Evolutionary conservation across 192 early-diverging fungal species (phyloP).

Genomic region (Coemansia nantahalensis): DNA sequence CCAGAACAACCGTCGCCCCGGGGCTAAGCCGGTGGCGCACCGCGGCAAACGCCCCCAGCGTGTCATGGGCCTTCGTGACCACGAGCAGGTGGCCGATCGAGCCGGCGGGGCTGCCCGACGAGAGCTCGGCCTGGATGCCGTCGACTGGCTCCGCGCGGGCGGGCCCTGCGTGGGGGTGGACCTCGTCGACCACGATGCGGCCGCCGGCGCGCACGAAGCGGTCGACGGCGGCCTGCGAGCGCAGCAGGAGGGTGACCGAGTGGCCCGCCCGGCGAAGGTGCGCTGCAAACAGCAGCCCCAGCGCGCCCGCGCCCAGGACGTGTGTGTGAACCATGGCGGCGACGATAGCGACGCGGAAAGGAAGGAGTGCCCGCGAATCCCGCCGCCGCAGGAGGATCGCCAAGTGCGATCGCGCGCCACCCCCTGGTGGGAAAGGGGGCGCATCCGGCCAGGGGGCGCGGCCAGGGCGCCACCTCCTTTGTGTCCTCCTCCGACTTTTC

Average conservation of each 20-base stretch:
- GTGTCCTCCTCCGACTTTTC: too few species aligned
- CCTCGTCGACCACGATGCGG: constrained; percentile 29
- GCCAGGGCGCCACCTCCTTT: too few species aligned
- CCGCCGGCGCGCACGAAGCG: constrained; percentile 20
- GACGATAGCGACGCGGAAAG: too few species aligned
- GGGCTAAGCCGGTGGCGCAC: constrained; percentile 53
- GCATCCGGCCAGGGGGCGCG: too few species aligned
- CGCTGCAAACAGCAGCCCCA: constrained; percentile 63
- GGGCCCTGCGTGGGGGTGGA: too few species aligned
- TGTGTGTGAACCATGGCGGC: too few species aligned
- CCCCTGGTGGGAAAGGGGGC: too few species aligned
- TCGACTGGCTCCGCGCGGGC: too few species aligned
- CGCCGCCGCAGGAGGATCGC: too few species aligned
- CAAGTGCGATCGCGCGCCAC: too few species aligned
- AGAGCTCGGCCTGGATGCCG: constrained; percentile 45
- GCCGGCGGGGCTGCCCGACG: too few species aligned
- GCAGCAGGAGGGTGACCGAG: constrained; percentile 59
- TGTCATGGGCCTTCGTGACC: constrained; percentile 67
- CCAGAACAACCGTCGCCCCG: constrained; percentile 56
- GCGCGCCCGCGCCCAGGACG: constrained; percentile 68
- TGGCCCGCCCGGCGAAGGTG: constrained; percentile 54
- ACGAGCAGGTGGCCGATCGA: constrained; percentile 57
- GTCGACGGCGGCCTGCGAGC: constrained; percentile 49
- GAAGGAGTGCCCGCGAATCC: too few species aligned
- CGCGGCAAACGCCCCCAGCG: constrained; percentile 49